Base-by-base conservation (phyloP, 108 stramenopile species). In the Stephanodiscus minutulus region DNA sequence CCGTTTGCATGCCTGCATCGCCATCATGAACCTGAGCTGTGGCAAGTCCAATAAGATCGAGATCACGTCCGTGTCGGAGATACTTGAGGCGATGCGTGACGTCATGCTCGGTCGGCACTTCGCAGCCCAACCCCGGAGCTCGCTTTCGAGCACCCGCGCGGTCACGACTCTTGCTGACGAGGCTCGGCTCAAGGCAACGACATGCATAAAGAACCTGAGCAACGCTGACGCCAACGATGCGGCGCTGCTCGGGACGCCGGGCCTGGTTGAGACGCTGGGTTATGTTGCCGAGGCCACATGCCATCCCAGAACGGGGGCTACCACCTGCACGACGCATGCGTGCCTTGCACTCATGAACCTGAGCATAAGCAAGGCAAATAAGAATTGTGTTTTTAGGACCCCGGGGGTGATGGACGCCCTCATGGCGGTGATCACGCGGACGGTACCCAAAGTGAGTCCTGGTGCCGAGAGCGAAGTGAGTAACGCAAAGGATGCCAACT, bases 141-240 rank as follows among this genome's bases (percentile, higher is more conserved):
- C 68, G 21, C 54, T 59, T 3, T 67, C 72, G 28, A 78, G n/a
- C n/a, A n/a, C n/a, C n/a, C n/a, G n/a, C n/a, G n/a, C n/a, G n/a
- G n/a, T n/a, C n/a, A n/a, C n/a, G n/a, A n/a, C 75, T 28, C 75
- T 80, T 21, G 76, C 75, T 39, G 86, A 91, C 17, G 94, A 95
- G 80, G 94, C 94, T 7, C 74, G 89, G 15, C 86, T 95, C 67
- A 95, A 95, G 86, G 94, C 94, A 7, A 92, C 94, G 7, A 95
- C 94, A 2, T 95, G 94, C 58, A 87, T 95, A 66, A 95, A 95
- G 83, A 95, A 95, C 64, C 56, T 95, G 48, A 88, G 87, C 50
- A 95, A 95, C 60, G 94, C 94, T 21, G 94, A 95, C 64, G 91
- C 91, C 44, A 95, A 95, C 61, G 94, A 95, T 72, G 86, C 87